Evolutionary conservation across 2,329 filamentous ascomycete genomes (phyloP), one percentile per base, ranked within the genome.

Genomic region (Fonsecaea monophora): DNA sequence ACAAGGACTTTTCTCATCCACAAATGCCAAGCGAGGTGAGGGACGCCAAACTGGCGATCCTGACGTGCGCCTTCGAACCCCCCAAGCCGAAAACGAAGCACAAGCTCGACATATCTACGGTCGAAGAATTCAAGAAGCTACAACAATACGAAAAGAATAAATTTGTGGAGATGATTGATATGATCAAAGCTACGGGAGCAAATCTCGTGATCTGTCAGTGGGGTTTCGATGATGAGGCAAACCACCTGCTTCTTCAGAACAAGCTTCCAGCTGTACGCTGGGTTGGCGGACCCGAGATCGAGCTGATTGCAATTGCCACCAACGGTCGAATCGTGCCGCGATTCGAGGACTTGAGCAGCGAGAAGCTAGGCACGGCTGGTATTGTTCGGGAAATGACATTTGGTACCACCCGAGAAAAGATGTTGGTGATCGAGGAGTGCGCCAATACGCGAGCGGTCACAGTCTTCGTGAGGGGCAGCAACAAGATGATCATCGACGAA

Each of bases 401-500:
- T 76, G 95, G 95, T 75, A 99, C 95, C 1, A 99, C 95, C 53
- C 88, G 95, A 76, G 95, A 99, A 82, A 98, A 99, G 88, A 99
- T 99, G 95, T 85, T 99, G 74, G 92, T 99, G 65, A 99, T 99
- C 74, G 96, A 99, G 82, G 95, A 99, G 82, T 99, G 95, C 78
- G 95, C 96, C 76, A 99, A 99, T 83, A 97, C 92, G 66, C 86
- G 95, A 75, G 95, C 95, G 53, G 96, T 99, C 68, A 99, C 95
- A 2, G 89, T 96, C 63, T 99, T 99, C 79, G 92, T 99, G 68
- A 87, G 95, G 76, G 95, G 95, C 76, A 96, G 93, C 85, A 99
- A 99, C 87, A 99, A 98, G 86, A 99, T 99, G 95, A 97, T 99
- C 79, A 98, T 99, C 78, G 96, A 99, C 77, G 96, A 99, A 82